These are phyloP conservation scores for Auricularia sp. DNA, from an alignment of 768 basidiomycete species.

Conservation along the genomic window DNA sequence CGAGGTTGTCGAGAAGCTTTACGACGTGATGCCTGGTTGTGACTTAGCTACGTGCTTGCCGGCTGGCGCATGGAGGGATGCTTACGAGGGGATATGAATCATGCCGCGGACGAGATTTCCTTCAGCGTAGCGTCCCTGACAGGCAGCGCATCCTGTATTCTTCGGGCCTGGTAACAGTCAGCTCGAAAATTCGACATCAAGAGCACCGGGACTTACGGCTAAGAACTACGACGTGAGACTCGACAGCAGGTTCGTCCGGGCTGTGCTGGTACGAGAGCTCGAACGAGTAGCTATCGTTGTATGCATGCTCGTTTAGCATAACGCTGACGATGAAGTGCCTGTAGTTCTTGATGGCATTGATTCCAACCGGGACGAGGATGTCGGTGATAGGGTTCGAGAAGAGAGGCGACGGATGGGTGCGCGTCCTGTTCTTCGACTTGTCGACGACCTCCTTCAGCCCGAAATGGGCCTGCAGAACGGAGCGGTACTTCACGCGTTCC, in stretches of 20 bases:
- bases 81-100: not conserved
- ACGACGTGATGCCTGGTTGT: not conserved
- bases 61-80: not conserved
- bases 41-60: not conserved
- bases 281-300: slow-evolving; percentile 18
- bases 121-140: not conserved
- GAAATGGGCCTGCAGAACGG: slow-evolving; percentile 17
- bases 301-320: slow-evolving; percentile 18
- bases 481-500: slow-evolving; percentile 16
- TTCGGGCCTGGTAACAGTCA: not conserved
- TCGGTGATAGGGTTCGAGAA: not conserved
- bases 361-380: slow-evolving; percentile 10
- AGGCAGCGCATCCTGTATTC: not conserved
- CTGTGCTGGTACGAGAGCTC: slow-evolving; percentile 12
- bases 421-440: not conserved
- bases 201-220: not conserved
- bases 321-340: slow-evolving; percentile 20
- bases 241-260: not conserved
- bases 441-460: slow-evolving; percentile 3
- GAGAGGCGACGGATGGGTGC: not conserved
- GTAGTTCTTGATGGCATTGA: slow-evolving; percentile 15
- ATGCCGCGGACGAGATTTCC: not conserved
- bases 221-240: not conserved
- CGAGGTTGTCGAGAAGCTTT: not conserved
- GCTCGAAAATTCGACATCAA: not conserved